Evolutionary conservation across 305 asterid species (phyloP).

Genomic region (Solanum hybrid): DNA sequence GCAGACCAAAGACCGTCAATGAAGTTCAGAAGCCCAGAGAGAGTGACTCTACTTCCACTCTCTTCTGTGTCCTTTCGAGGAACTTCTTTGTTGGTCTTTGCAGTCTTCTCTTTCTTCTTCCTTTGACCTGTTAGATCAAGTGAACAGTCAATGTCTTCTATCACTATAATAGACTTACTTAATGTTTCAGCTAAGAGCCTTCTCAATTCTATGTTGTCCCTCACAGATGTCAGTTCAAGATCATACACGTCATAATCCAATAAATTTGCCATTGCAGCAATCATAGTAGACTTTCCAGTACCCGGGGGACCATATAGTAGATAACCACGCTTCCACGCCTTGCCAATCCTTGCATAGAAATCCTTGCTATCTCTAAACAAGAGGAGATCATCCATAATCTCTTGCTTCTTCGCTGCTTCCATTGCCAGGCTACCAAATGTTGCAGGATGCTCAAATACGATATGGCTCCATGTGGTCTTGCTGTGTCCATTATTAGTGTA

Average conservation of each 20-base stretch:
- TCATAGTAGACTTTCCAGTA: not conserved
- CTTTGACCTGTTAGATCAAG: not conserved
- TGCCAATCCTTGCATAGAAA: not conserved
- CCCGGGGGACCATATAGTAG: not conserved
- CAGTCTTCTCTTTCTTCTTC: not conserved
- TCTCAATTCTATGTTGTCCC: not conserved
- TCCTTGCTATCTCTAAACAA: not conserved
- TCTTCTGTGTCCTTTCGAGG: not conserved
- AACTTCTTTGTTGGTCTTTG: not conserved
- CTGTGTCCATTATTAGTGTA: not conserved
- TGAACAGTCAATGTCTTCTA: not conserved
- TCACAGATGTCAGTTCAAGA: not conserved
- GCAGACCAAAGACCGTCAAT: not conserved
- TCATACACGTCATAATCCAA: not conserved
- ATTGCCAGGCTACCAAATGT: too few species aligned
- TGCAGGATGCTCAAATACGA: not conserved
- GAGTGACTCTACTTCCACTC: not conserved
- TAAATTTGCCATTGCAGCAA: not conserved
- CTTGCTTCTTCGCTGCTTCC: not conserved
- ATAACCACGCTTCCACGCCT: not conserved
- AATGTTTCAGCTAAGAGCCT: not conserved
- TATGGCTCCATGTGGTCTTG: not conserved
- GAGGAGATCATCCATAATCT: not conserved
- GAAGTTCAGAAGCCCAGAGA: not conserved
- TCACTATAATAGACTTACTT: not conserved